These are phyloP conservation scores for Parasitella parasitica DNA, from an alignment of 371 early-diverging fungal species.

Conservation along the genomic window DNA sequence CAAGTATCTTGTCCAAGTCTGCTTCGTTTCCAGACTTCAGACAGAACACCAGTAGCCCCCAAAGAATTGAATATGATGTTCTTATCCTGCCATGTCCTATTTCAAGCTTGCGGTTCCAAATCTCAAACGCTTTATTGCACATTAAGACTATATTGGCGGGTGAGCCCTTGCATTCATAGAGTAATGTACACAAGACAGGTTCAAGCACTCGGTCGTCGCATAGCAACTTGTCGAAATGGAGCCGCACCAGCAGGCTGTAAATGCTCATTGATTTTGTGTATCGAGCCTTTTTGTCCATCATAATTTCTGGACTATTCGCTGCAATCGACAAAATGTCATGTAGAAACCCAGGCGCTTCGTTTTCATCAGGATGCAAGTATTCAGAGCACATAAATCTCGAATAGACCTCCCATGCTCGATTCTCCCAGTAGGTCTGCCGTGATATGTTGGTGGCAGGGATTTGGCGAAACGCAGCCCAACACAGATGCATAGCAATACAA, in stretches of 20 bases:
- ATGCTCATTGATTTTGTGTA: conserved; percentile 34
- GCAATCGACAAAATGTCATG: conserved; percentile 33
- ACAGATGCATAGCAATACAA: conserved; percentile 36
- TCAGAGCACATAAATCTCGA: conserved; percentile 43
- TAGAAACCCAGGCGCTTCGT: conserved; percentile 35
- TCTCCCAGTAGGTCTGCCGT: conserved; percentile 31
- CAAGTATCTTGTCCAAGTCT: conserved; percentile 20
- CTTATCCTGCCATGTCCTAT: neutral
- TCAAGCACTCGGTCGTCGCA: conserved; percentile 35
- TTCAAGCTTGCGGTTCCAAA: conserved; percentile 26
- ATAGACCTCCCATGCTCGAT: conserved; percentile 39
- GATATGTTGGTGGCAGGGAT: conserved; percentile 20
- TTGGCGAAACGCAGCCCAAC: conserved; percentile 32
- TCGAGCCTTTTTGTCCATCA: conserved; percentile 13
- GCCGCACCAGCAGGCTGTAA: conserved; percentile 24
- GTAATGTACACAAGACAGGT: conserved; percentile 32
- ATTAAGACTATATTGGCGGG: conserved; percentile 18
- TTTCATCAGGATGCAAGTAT: conserved; percentile 31
- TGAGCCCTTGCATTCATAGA: conserved; percentile 31
- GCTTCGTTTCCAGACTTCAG: conserved; percentile 24
- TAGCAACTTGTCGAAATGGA: conserved; percentile 23
- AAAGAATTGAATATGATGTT: conserved; percentile 22
- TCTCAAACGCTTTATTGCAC: conserved; percentile 28
- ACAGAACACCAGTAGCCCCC: conserved; percentile 33
- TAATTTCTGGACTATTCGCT: conserved; percentile 28